Percentiles rank a stretch among this genome's conserved stretches.
Conservation (phyloP, 345 rosid species). For the Acer campestre region DNA sequence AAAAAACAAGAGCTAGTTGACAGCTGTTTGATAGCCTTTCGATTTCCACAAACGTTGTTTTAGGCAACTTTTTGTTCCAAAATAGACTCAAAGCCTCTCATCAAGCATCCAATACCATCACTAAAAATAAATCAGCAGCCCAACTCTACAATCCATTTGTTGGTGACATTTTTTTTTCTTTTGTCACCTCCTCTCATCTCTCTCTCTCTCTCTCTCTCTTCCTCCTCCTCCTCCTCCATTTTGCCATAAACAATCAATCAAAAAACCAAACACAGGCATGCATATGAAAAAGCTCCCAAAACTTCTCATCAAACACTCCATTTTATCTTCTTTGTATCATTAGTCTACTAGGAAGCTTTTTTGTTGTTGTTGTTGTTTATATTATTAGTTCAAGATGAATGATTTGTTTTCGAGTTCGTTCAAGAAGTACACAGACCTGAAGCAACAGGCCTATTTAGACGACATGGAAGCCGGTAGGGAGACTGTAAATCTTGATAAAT, state of each 20-base stretch:
- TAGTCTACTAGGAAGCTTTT: neutral
- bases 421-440: conserved; percentile 72
- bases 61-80: conserved; percentile 17
- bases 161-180: conserved; percentile 24
- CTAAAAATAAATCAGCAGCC: conserved; percentile 22
- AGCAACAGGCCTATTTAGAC: conserved; percentile 52
- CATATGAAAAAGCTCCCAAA: too few relatives aligned
- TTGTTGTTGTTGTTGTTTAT: neutral
- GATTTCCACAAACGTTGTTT: conserved; percentile 1
- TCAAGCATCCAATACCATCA: neutral
- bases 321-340: neutral
- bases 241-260: neutral
- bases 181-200: conserved; percentile 13
- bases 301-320: neutral
- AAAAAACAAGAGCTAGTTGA: neutral
- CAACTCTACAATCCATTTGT: conserved; percentile 8
- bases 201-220: neutral
- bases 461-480: conserved; percentile 73
- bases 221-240: conserved; percentile 33
- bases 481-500: conserved; percentile 62
- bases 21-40: neutral
- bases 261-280: neutral
- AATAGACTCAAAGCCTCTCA: conserved; percentile 20
- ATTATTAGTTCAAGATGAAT: conserved; percentile 50
- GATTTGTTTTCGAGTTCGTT: conserved; percentile 81